phyloP scores from a whole-genome alignment of 2,329 filamentous ascomycete species.

The Capronia epimyces region DNA sequence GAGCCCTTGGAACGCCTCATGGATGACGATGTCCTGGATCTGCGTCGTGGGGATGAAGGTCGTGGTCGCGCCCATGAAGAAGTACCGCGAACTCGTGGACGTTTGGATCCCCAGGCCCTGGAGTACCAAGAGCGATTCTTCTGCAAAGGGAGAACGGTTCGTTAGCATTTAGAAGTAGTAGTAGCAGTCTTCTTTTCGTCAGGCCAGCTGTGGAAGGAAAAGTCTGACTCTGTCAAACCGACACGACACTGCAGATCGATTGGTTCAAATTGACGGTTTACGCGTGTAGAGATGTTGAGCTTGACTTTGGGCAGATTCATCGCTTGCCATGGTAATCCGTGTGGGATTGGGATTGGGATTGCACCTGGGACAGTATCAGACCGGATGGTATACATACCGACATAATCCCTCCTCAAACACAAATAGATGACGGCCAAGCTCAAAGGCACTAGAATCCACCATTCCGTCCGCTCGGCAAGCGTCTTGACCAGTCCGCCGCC shows the following conservation, averaged over 20 bases:
- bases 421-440: constrained; percentile 41
- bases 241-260: too few relatives aligned
- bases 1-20: constrained; percentile 90
- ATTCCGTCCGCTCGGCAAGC: constrained; percentile 38
- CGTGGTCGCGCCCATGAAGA: constrained; percentile 58
- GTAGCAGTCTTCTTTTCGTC: neutral
- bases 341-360: too few relatives aligned
- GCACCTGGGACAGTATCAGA: too few relatives aligned
- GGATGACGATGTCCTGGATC: constrained; percentile 88
- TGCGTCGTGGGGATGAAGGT: constrained; percentile 83
- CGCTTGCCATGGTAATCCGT: too few relatives aligned
- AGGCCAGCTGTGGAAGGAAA: neutral
- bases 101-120: constrained; percentile 89
- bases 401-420: constrained; percentile 47
- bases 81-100: constrained; percentile 62
- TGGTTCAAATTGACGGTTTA: too few relatives aligned
- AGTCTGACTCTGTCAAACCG: too few relatives aligned
- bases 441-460: constrained; percentile 39
- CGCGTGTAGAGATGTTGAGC: too few relatives aligned
- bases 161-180: neutral
- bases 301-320: too few relatives aligned
- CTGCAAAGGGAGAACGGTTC: constrained; percentile 42
- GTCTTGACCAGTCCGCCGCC: constrained; percentile 30
- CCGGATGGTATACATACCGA: constrained; percentile 46
- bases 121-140: constrained; percentile 84